These are phyloP conservation scores for Daldinia vernicosa DNA, from an alignment of 495 filamentous ascomycete genomes.

Conservation along the genomic window DNA sequence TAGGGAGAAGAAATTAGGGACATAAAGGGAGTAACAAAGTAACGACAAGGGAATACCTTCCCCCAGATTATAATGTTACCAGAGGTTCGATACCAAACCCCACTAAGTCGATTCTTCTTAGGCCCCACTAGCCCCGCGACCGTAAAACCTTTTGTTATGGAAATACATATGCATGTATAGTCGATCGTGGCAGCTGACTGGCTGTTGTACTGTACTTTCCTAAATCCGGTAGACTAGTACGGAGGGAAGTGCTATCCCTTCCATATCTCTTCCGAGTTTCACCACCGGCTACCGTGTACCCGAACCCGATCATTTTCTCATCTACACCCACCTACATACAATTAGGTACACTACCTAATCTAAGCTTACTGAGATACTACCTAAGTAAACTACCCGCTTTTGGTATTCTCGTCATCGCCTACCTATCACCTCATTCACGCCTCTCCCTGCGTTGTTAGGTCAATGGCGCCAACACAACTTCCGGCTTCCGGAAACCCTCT, in stretches of 20 bases:
- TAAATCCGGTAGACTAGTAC: constrained; percentile 16
- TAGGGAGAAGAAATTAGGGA: not conserved
- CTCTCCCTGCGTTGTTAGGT: constrained; percentile 15
- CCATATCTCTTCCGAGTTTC: constrained; percentile 16
- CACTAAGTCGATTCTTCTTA: not conserved
- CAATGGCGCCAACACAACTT: constrained; percentile 63
- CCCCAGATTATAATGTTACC: constrained; percentile 12
- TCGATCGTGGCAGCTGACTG: constrained; percentile 19
- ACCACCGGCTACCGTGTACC: constrained; percentile 14
- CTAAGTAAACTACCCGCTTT: constrained; percentile 2
- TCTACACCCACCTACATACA: constrained; percentile 1
- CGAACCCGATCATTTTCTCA: constrained; percentile 26
- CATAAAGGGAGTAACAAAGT: not conserved
- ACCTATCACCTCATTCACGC: constrained; percentile 17
- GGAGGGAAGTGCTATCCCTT: not conserved
- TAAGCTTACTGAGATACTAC: constrained; percentile 4
- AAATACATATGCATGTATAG: constrained; percentile 1
- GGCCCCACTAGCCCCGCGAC: constrained; percentile 27
- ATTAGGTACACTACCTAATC: not conserved
- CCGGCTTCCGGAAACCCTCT: constrained; percentile 64
- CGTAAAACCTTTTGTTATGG: constrained; percentile 1
- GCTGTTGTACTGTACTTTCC: not conserved
- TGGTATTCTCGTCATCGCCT: constrained; percentile 6
- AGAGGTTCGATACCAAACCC: constrained; percentile 2
- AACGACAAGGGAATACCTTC: not conserved